Base-by-base conservation (phyloP, 1,284 basidiomycete genomes). In the Malassezia caprae region DNA sequence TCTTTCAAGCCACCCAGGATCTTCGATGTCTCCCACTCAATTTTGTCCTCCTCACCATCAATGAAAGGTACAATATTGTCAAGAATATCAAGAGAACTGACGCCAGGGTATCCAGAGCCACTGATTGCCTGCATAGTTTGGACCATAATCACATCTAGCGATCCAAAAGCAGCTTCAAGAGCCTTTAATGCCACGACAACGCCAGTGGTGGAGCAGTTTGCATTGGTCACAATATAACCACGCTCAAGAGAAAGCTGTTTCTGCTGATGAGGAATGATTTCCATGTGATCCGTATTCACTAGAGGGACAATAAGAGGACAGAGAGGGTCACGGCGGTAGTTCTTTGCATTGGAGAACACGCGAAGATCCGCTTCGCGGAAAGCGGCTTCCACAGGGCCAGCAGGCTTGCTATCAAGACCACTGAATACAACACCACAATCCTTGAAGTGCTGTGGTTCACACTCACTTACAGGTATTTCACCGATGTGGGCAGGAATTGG, bases 61-160 rank as follows among this genome's bases (percentile, higher is more conserved):
- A 99, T 98, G 77, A 87, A 86, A 1, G 93, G 93, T 2, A 99
- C 86, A 73, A 99, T 81, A 77, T 99, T 98, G 79, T 96, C 94
- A 63, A 96, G 73, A 72, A 96, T 90, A 77, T 98, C 94, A 56
- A 99, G 80, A 51, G 82, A 82, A 37, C 89, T 79, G 0, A 96
- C 84, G 49, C 94, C 94, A 1, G 94, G 94, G 78, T 98, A 99
- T 26, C 94, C 94, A 0, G 84, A 90, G 41, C 94, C 94, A 0
- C 88, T 91, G 77, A 98, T 93, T 58, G 94, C 94, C 77, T 99
- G 94, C 81, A 99, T 84, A 1, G 94, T 99, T 21, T 88, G 93
- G 72, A 91, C 85, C 70, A 96, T 79, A 65, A 90, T 83, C 11
- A 83, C 83, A 68, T 96, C 89, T 67, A 99, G 79, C 13, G 91